Base-by-base conservation (phyloP, 192 early-diverging fungal genomes). In the Coemansia sp. region DNA sequence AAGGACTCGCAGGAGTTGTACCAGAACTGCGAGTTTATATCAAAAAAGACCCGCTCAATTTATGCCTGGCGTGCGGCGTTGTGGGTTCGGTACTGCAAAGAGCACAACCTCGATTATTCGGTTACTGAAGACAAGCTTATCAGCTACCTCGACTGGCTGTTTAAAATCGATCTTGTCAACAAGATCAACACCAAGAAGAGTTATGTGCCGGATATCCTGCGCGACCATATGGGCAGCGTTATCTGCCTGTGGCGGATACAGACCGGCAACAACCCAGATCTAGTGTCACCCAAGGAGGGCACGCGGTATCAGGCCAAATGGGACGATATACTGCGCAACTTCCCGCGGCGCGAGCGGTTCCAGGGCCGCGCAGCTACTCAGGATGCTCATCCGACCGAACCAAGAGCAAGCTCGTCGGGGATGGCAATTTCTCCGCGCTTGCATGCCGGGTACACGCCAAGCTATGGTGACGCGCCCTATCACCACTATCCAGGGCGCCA, bases 111-210 rank as follows among this genome's bases (percentile, higher is more conserved):
- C 3, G 69, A 75, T 27, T 81, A 56, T 66, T 25, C 49, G 8
- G 78, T 81, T 15, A 81, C 78, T 43, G 78, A 81, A 17, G 73
- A 72, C 63, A 75, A 68, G 69, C 63, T 81, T 21, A 66, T 81
- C 23, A 38, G 62, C 23, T 81, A 75, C 47, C 65, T 81, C 22
- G 78, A 81, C 78, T 81, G 78, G 78, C 45, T 81, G 47, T 75
- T 81, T 64, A 69, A 72, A 10, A 81, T 81, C 27, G 78, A 81
- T 47, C 47, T 81, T 23, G 69, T 72, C 58, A 68, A 81, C 73
- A 81, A 72, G 27, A 81, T 81, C 69, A 81, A 81, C 56, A 81
- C 78, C 37, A 81, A 81, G 56, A 81, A 81, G 60, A 81, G 59
- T 60, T 81, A 75, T 41, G 78, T 81, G 10, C 78, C 78, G 2